Evolutionary conservation across 2,329 filamentous ascomycete species (phyloP).

Genomic region (Plenodomus tracheiphilus): DNA sequence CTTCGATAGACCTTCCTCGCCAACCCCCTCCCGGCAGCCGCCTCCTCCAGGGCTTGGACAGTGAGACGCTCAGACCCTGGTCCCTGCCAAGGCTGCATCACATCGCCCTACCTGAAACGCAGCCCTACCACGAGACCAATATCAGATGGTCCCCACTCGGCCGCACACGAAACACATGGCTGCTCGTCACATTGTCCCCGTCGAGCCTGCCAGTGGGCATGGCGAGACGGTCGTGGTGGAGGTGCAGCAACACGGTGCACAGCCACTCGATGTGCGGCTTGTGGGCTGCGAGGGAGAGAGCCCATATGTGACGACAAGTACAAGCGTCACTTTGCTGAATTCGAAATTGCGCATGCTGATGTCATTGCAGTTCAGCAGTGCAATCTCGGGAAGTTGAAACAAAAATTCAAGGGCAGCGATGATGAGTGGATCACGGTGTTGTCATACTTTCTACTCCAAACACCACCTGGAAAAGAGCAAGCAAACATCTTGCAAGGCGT

Average conservation of each 20-base stretch:
- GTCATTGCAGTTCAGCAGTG: constrained; percentile 34
- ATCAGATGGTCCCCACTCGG: background rate
- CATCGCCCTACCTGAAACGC: background rate
- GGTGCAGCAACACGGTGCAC: constrained; percentile 53
- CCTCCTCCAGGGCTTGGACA: background rate
- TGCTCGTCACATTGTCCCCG: constrained; percentile 55
- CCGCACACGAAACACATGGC: constrained; percentile 6
- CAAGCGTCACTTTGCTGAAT: constrained; percentile 42
- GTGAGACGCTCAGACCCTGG: background rate
- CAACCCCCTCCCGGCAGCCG: no score
- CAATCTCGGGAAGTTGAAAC: constrained; percentile 35
- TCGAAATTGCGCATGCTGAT: background rate
- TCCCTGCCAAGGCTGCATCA: background rate
- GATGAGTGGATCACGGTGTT: constrained; percentile 71
- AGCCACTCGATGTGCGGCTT: constrained; percentile 66
- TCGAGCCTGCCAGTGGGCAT: constrained; percentile 59
- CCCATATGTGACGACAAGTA: constrained; percentile 62
- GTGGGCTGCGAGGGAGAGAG: constrained; percentile 69
- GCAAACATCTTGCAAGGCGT: constrained; percentile 57
- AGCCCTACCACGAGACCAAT: background rate
- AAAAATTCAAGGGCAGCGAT: constrained; percentile 41
- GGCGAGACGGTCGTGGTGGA: constrained; percentile 64
- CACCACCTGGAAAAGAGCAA: constrained; percentile 47
- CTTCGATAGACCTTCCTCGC: background rate
- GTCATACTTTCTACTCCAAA: constrained; percentile 57